A percentile compares a stretch with the other conserved stretches of the same genome.
These are phyloP conservation scores for Wickerhamiella alocasiicola DNA, from an alignment of 805 yeast genomes.

Conservation along the genomic window DNA sequence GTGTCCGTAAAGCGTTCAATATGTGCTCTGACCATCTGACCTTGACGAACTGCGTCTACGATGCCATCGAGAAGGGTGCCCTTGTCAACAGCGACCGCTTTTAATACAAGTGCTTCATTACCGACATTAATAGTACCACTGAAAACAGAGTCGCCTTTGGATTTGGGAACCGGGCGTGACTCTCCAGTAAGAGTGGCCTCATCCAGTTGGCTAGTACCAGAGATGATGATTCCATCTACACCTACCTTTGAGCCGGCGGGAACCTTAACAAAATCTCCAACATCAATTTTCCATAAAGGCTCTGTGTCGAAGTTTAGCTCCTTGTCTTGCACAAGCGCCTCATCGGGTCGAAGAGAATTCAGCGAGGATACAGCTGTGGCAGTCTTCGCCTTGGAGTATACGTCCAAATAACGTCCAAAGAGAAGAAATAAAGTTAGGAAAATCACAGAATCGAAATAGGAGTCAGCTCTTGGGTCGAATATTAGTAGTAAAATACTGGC, in stretches of 20 bases:
- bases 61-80: conserved; percentile 48
- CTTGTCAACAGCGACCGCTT: conserved; percentile 2
- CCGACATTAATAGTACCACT: conserved; percentile 65
- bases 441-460: conserved; percentile 70
- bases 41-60: conserved; percentile 56
- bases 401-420: conserved; percentile 58
- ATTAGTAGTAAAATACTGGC: conserved; percentile 48
- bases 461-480: conserved; percentile 37
- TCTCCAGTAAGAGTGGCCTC: conserved; percentile 92
- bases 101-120: conserved; percentile 31
- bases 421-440: conserved; percentile 59
- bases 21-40: conserved; percentile 61
- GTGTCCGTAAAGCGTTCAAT: conserved; percentile 58
- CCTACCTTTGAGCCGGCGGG: conserved; percentile 39
- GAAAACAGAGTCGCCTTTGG: conserved; percentile 51
- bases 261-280: conserved; percentile 63
- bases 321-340: conserved; percentile 32
- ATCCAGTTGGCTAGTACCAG: conserved; percentile 71
- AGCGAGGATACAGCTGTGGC: conserved; percentile 50
- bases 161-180: conserved; percentile 42
- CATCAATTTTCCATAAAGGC: conserved; percentile 43
- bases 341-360: conserved; percentile 38
- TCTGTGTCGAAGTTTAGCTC: conserved; percentile 16
- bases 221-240: conserved; percentile 61
- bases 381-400: conserved; percentile 53